These are phyloP conservation scores for Flaveria robusta DNA, from an alignment of 129 eudicot species.

Conservation along the genomic window DNA sequence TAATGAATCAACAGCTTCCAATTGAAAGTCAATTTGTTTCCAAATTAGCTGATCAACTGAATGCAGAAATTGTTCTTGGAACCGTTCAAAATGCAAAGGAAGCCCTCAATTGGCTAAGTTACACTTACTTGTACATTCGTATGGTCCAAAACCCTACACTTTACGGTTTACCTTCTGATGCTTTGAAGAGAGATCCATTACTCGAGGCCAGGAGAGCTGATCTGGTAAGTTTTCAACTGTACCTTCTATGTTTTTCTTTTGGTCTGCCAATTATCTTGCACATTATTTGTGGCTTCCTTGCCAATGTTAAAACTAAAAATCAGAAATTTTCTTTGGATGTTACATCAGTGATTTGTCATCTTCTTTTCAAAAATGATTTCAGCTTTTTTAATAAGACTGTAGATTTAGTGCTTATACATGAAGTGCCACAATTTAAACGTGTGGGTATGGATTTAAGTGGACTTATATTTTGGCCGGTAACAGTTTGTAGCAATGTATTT, in stretches of 20 bases:
- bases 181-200: conserved; percentile 42
- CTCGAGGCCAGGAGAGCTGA: conserved; percentile 82
- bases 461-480: not conserved
- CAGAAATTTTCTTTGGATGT: not conserved
- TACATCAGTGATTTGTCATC: not conserved
- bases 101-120: conserved; percentile 83
- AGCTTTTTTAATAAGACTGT: not conserved
- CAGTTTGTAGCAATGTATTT: not conserved
- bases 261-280: not conserved
- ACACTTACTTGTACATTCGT: conserved; percentile 82
- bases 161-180: conserved; percentile 76
- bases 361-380: not conserved
- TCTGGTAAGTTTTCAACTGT: conserved; percentile 52
- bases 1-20: conserved; percentile 97
- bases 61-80: conserved; percentile 95
- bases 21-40: conserved; percentile 92
- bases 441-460: not conserved
- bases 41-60: conserved; percentile 87
- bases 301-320: not conserved
- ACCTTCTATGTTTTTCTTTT: not conserved
- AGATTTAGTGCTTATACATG: not conserved
- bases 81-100: conserved; percentile 89
- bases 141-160: conserved; percentile 83
- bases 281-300: not conserved
- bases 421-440: not conserved